A percentile compares a stretch with the other conserved stretches of the same genome.
Evolutionary conservation across 2,329 filamentous ascomycete species (phyloP).

Genomic region (Lasiodiplodia sp.): DNA sequence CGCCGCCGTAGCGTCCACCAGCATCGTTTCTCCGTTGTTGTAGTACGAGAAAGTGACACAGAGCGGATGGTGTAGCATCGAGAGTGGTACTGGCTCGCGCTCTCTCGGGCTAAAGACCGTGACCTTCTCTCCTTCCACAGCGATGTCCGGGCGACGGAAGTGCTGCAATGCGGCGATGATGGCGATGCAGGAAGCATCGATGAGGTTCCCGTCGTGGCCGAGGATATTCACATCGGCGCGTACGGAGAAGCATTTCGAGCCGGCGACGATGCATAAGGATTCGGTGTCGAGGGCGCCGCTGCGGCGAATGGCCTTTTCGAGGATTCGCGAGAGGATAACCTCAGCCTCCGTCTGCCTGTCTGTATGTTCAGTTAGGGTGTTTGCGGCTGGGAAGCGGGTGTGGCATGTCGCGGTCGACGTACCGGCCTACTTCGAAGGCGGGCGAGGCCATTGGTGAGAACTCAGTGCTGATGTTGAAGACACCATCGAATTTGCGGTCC

Average conservation of each 20-base stretch:
- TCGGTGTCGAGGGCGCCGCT: conserved; percentile 94
- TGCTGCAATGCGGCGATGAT: conserved; percentile 88
- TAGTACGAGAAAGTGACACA: conserved; percentile 92
- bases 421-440: conserved; percentile 84
- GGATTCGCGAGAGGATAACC: conserved; percentile 81
- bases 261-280: conserved; percentile 90
- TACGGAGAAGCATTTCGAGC: conserved; percentile 88
- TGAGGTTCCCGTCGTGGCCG: conserved; percentile 87
- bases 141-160: conserved; percentile 88
- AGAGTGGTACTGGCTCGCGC: conserved; percentile 86
- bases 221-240: conserved; percentile 92
- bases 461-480: conserved; percentile 92
- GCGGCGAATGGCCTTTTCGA: conserved; percentile 93
- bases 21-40: conserved; percentile 71
- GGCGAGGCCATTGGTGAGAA: conserved; percentile 92
- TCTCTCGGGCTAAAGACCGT: conserved; percentile 86
- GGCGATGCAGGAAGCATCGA: conserved; percentile 85
- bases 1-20: conserved; percentile 74
- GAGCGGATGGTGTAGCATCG: conserved; percentile 89
- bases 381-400: conserved; percentile 29
- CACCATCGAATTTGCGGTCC: conserved; percentile 92
- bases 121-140: conserved; percentile 82
- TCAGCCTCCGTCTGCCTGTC: conserved; percentile 82
- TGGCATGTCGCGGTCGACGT: conserved; percentile 37
- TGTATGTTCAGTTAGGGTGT: conserved; percentile 42